Evolutionary conservation across 83 land plant species (phyloP).

Genomic region (Isoetes engelmannii): DNA sequence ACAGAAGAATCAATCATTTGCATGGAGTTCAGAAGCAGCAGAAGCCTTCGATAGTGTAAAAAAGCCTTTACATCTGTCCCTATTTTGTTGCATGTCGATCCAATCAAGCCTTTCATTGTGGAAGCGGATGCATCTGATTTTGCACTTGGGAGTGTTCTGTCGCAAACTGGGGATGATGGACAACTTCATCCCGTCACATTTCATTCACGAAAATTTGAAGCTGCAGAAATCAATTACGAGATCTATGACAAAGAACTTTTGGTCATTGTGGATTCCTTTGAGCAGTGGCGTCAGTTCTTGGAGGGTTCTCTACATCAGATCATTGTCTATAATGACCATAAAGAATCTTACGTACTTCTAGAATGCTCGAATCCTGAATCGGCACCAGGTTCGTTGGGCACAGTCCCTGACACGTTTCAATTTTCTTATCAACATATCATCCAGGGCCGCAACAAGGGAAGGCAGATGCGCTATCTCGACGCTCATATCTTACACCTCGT

Average conservation of each 20-base stretch:
- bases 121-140: slow-evolving; percentile 18
- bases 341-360: too few species aligned
- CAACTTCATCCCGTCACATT: too few species aligned
- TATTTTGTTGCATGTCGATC: slow-evolving; percentile 8
- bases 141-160: slow-evolving; percentile 6
- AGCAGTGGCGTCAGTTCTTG: too few species aligned
- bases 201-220: too few species aligned
- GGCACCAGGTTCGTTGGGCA: not conserved
- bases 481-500: not conserved
- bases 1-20: slow-evolving; percentile 4
- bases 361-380: too few species aligned
- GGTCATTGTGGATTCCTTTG: too few species aligned
- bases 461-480: not conserved
- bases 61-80: slow-evolving; percentile 9
- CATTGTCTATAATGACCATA: too few species aligned
- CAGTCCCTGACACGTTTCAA: not conserved
- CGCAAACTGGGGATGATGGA: slow-evolving; percentile 5
- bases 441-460: not conserved
- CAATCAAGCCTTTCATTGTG: not conserved
- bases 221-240: too few species aligned
- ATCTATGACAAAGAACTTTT: too few species aligned
- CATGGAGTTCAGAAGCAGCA: slow-evolving; percentile 4
- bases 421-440: not conserved
- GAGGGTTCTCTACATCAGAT: too few species aligned
- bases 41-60: not conserved